Evolutionary conservation across 495 filamentous ascomycete species (phyloP).

Genomic region (Paragyromitra xinjiangensis): DNA sequence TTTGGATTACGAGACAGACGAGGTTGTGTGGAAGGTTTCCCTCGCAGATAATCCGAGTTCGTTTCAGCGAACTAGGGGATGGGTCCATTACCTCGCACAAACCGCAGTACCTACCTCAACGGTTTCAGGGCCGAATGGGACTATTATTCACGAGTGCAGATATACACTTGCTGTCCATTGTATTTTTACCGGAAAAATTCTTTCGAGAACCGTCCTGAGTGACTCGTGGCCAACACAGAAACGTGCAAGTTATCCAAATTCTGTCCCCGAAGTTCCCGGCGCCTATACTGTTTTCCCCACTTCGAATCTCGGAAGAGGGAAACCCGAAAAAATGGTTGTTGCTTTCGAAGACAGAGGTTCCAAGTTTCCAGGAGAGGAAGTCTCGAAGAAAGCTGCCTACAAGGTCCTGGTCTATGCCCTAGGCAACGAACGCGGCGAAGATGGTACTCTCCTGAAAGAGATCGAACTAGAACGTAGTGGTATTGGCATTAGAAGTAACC

Average conservation of each 20-base stretch:
- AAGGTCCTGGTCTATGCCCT: slow-evolving; percentile 49
- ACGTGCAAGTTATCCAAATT: slow-evolving; percentile 48
- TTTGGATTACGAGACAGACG: slow-evolving; percentile 54
- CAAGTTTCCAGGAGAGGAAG: slow-evolving; percentile 48
- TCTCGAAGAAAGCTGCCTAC: slow-evolving; percentile 51
- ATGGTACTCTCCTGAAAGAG: slow-evolving; percentile 49
- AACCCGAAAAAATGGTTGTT: slow-evolving; percentile 53
- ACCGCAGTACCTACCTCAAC: slow-evolving; percentile 37
- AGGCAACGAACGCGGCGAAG: slow-evolving; percentile 42
- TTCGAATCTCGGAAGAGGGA: slow-evolving; percentile 35
- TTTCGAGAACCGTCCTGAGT: slow-evolving; percentile 49
- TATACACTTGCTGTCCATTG: slow-evolving; percentile 53
- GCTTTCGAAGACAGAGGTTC: slow-evolving; percentile 50
- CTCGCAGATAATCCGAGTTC: slow-evolving; percentile 51
- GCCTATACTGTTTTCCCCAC: slow-evolving; percentile 52
- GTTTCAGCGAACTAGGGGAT: slow-evolving; percentile 50
- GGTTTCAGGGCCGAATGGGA: slow-evolving; percentile 40
- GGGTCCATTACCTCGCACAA: slow-evolving; percentile 52
- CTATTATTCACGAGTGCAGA: slow-evolving; percentile 50
- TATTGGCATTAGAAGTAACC: slow-evolving; percentile 46
- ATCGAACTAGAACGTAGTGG: slow-evolving; percentile 54
- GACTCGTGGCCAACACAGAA: slow-evolving; percentile 53
- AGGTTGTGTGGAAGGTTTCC: slow-evolving; percentile 54
- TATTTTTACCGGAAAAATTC: slow-evolving; percentile 50
- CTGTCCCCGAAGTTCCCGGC: slow-evolving; percentile 43